Evolutionary conservation across 139 green algal genomes (phyloP).

Genomic region (Chlorella sp.): DNA sequence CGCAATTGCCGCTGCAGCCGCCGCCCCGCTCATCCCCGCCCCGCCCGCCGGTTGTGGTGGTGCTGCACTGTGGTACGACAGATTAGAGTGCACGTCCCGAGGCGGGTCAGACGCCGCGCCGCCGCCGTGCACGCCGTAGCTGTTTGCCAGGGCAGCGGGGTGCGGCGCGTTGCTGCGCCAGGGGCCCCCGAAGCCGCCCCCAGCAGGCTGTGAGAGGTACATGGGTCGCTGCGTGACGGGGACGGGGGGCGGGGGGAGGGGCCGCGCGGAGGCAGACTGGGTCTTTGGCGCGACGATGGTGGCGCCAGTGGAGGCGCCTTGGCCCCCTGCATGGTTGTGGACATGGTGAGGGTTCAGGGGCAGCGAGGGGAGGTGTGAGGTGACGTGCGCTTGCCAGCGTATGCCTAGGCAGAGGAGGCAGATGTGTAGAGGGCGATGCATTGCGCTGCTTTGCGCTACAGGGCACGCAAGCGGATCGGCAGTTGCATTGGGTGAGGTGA

Average conservation of each 20-base stretch:
- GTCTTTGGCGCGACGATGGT: conserved; percentile 61
- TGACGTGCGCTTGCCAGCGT: too few relatives aligned
- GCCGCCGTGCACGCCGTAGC: conserved; percentile 5
- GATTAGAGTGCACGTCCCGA: not conserved
- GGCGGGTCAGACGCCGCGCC: not conserved
- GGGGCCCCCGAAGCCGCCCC: not conserved
- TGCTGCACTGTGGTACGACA: not conserved
- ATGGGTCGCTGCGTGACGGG: conserved; percentile 54
- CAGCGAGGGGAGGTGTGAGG: too few relatives aligned
- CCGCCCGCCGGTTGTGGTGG: conserved; percentile 9
- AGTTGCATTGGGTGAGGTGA: not conserved
- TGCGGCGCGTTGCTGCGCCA: not conserved
- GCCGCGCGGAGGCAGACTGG: not conserved
- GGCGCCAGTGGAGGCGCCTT: conserved; percentile 29
- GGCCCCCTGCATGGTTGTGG: not conserved
- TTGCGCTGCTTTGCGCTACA: not conserved
- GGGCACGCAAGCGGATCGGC: not conserved
- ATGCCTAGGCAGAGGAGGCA: not conserved
- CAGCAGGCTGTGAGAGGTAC: conserved; percentile 42
- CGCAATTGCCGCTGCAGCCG: conserved; percentile 14
- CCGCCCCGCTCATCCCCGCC: conserved; percentile 12
- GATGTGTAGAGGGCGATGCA: not conserved
- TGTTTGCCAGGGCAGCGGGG: conserved; percentile 3
- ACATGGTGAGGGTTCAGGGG: not conserved
- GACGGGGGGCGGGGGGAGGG: conserved; percentile 40